These are phyloP conservation scores for Vachellia collinsii DNA, from an alignment of 306 rosid species.

Conservation along the genomic window DNA sequence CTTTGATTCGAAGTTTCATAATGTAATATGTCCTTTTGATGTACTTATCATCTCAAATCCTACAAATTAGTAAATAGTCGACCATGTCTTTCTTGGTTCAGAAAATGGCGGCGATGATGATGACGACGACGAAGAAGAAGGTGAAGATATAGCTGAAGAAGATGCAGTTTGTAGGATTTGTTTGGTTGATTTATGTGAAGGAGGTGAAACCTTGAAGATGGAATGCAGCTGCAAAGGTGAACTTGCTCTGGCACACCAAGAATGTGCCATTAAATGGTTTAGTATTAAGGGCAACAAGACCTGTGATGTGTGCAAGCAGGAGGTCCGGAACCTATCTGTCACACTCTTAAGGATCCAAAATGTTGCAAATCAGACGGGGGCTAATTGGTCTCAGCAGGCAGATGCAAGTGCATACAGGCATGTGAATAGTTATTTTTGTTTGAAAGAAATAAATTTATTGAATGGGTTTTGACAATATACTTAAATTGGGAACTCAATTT, in stretches of 20 bases:
- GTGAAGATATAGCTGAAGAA: slow-evolving; percentile 93
- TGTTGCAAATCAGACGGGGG: slow-evolving; percentile 56
- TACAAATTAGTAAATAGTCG: slow-evolving; percentile 23
- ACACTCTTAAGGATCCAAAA: slow-evolving; percentile 83
- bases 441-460: background rate
- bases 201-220: slow-evolving; percentile 97
- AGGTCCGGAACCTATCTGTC: slow-evolving; percentile 83
- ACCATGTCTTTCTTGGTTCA: slow-evolving; percentile 44
- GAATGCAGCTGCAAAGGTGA: slow-evolving; percentile 99
- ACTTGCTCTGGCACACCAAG: slow-evolving; percentile 96
- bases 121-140: slow-evolving; percentile 62
- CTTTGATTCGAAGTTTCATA: background rate
- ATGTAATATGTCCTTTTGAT: background rate
- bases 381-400: slow-evolving; percentile 49
- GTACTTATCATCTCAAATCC: background rate
- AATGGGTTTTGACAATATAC: slow-evolving; percentile 14
- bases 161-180: slow-evolving; percentile 98
- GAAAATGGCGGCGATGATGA: slow-evolving; percentile 63
- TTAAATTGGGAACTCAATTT: slow-evolving; percentile 31
- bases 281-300: slow-evolving; percentile 93
- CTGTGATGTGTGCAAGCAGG: slow-evolving; percentile 95
- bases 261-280: slow-evolving; percentile 95
- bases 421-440: slow-evolving; percentile 42
- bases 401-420: slow-evolving; percentile 71
- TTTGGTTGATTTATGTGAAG: slow-evolving; percentile 88